Evolutionary conservation across 179 eudicot species (phyloP).

Genomic region (Vitellaria paradoxa): DNA sequence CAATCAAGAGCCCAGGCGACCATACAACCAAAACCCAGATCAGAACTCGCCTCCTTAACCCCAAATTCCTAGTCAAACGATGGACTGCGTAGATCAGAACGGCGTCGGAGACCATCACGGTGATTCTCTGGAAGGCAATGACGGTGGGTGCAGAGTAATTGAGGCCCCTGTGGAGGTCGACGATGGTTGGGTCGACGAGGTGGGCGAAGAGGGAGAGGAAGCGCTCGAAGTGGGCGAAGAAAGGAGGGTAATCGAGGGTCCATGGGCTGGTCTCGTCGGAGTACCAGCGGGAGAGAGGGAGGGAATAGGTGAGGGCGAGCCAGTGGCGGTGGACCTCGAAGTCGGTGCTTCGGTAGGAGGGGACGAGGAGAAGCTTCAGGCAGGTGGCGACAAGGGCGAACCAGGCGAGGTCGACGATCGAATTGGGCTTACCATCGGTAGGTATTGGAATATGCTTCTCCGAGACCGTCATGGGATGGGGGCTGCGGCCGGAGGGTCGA

Average conservation of each 20-base stretch:
- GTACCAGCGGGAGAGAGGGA: constrained; percentile 72
- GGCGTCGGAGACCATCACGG: constrained; percentile 58
- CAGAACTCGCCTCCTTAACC: constrained; percentile 33
- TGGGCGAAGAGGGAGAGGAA: constrained; percentile 56
- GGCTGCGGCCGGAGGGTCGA: background rate
- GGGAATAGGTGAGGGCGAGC: constrained; percentile 79
- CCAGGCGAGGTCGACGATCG: constrained; percentile 41
- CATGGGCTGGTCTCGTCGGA: constrained; percentile 70
- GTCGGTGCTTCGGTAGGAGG: constrained; percentile 87
- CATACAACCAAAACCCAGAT: constrained; percentile 75
- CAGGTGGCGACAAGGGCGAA: constrained; percentile 45
- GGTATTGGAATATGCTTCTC: background rate
- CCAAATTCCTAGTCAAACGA: constrained; percentile 37
- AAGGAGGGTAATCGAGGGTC: constrained; percentile 98
- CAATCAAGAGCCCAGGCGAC: constrained; percentile 80
- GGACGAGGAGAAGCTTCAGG: constrained; percentile 69
- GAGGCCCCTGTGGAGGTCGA: constrained; percentile 58
- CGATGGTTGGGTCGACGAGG: constrained; percentile 56
- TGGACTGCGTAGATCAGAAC: constrained; percentile 39
- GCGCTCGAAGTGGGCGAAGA: constrained; percentile 77
- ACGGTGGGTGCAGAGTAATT: constrained; percentile 40
- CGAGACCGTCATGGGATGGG: background rate
- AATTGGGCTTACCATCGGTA: background rate
- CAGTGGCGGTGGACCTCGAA: constrained; percentile 96
- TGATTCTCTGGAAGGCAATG: constrained; percentile 52